A percentile compares a stretch with the other conserved stretches of the same genome.
phyloP scores from a whole-genome alignment of 75 land plant genomes.

The Chamaecyparis obtusa region DNA sequence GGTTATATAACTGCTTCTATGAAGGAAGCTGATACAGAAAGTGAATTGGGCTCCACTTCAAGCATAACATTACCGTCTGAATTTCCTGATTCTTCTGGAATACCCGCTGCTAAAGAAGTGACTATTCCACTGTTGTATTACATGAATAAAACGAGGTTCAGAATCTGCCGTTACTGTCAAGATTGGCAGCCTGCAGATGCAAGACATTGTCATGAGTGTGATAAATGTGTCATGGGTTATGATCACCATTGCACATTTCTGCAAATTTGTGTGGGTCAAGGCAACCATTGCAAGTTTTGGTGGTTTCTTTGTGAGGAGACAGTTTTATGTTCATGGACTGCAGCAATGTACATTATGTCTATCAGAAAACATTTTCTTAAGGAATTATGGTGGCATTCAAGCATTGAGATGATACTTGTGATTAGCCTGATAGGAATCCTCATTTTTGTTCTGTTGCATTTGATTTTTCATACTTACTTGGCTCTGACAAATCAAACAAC shows the following conservation, averaged over 20 bases:
- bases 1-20: too few species aligned
- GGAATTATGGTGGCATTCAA: constrained; percentile 66
- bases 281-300: constrained; percentile 95
- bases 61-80: too few species aligned
- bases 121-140: too few species aligned
- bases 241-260: constrained; percentile 99
- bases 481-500: not conserved
- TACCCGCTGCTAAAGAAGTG: too few species aligned
- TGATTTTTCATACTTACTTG: constrained; percentile 25
- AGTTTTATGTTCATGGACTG: constrained; percentile 76
- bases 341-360: constrained; percentile 58
- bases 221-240: constrained; percentile 94
- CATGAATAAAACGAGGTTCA: too few species aligned
- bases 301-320: constrained; percentile 90
- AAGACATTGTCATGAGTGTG: constrained; percentile 98
- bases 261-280: constrained; percentile 89
- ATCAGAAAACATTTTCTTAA: constrained; percentile 30
- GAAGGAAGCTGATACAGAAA: too few species aligned
- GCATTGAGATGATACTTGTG: constrained; percentile 47
- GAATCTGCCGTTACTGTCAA: too few species aligned
- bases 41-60: too few species aligned
- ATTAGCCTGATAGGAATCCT: constrained; percentile 36
- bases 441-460: constrained; percentile 58
- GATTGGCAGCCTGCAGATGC: constrained; percentile 78
- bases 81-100: too few species aligned